Base-by-base conservation (phyloP, 73 alveolate genomes). In the Blepharisma stoltei region DNA sequence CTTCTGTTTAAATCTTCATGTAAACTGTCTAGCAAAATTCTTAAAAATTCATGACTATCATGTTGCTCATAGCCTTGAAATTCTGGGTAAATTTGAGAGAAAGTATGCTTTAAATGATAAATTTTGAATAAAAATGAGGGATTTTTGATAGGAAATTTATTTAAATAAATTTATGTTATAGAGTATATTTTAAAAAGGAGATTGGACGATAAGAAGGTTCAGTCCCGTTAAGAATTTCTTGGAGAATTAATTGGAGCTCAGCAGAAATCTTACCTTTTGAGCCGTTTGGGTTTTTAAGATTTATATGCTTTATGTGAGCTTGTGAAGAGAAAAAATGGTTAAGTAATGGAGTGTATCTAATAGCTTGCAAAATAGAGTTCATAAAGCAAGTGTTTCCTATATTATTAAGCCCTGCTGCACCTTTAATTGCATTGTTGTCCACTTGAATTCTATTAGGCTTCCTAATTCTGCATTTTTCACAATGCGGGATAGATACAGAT, bases 301-400 rank as follows among this genome's bases (percentile, higher is more conserved):
- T 60, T 11, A 60, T 9, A 60, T 9, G 49, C 23, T 38, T n/a
- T 25, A 38, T 38, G 4, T 60, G 23, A 60, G 48, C 23, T 9
- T 44, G 20, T 14, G 14, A 7, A 18, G 65, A 11, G 80, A 84
- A 79, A 70, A 84, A 88, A 32, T 75, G 67, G 20, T 71, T 69
- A 54, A 88, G 71, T 44, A 88, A 69, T 3, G 95, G 95, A 7
- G 92, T 84, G 47, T 88, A 83, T 20, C 78, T 49, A 0, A 88
- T 21, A 21, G 86, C 44, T 75, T 88, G 82, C 27, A 88, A 45
- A 6, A 84, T 76, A 5, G 91, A 76, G 78, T 88, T 88, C 92
- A 88, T 88, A 65, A 84, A 88, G 78, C 95, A 88, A 25, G 95
- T 88, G 71, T 88, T 88, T 6, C 95, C 95, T 38, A 88, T 44